Conservation (phyloP, 2,329 filamentous ascomycete species). For the Seiridium unicorne region DNA sequence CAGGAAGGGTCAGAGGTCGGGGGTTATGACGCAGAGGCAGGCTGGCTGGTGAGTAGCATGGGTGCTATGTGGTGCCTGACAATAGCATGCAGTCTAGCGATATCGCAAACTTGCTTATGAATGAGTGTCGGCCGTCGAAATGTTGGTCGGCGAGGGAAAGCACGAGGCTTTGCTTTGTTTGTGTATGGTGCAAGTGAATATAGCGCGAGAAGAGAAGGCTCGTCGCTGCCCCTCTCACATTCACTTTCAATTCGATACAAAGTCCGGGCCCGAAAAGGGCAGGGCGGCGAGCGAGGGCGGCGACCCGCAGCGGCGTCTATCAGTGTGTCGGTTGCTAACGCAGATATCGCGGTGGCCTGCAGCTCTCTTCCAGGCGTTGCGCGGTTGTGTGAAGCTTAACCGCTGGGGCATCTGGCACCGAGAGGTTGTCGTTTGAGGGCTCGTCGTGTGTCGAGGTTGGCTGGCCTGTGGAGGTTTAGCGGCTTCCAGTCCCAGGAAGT, state of each 20-base stretch:
- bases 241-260: neutral
- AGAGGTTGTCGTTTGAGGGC: slow-evolving; percentile 1
- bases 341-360: neutral
- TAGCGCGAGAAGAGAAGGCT: neutral
- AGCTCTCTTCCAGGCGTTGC: neutral
- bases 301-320: neutral
- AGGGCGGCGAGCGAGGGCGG: neutral
- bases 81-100: neutral
- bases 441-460: neutral
- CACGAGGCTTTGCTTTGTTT: neutral
- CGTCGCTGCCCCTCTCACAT: slow-evolving; percentile 3
- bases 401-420: neutral
- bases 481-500: neutral
- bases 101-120: neutral
- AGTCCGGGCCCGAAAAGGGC: neutral
- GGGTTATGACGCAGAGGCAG: slow-evolving; percentile 1
- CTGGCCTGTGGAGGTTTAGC: neutral
- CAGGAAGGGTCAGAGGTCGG: neutral
- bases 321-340: neutral
- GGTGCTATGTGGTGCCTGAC: neutral
- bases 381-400: neutral
- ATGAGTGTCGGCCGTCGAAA: neutral
- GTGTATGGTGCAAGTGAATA: neutral
- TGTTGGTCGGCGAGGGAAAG: neutral
- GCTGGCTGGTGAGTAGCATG: neutral